Evolutionary conservation across 305 asterid genomes (phyloP).

Genomic region (Lippia alba): DNA sequence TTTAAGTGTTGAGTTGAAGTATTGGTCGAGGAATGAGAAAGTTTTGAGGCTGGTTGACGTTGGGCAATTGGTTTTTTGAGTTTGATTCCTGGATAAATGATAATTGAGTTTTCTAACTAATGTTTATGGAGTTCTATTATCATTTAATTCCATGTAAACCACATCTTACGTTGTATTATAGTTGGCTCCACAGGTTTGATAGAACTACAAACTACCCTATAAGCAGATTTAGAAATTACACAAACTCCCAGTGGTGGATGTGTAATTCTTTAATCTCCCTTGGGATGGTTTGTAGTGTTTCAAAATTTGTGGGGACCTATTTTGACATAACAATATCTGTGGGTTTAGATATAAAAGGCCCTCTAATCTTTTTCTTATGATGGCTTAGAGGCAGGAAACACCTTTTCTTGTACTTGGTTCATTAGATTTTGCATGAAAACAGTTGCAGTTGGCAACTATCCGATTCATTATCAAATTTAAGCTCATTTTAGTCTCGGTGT

Average conservation of each 20-base stretch:
- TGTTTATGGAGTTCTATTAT: background rate
- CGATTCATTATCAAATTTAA: background rate
- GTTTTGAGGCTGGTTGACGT: background rate
- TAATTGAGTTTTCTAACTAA: background rate
- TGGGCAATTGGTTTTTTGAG: background rate
- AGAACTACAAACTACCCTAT: too few species aligned
- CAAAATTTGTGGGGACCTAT: too few species aligned
- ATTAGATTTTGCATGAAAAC: background rate
- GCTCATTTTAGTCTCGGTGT: background rate
- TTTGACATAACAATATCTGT: too few species aligned
- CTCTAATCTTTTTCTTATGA: background rate
- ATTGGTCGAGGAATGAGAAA: background rate
- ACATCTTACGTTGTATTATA: too few species aligned
- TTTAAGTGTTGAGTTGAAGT: background rate
- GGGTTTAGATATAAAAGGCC: background rate
- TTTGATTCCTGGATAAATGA: constrained; percentile 5
- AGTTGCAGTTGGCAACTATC: background rate
- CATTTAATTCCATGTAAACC: too few species aligned
- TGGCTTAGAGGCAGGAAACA: background rate
- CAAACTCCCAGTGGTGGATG: too few species aligned
- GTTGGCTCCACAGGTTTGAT: background rate
- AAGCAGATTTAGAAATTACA: too few species aligned
- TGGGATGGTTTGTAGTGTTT: too few species aligned
- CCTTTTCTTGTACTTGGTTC: background rate
- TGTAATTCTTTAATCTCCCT: too few species aligned